phyloP scores from a whole-genome alignment of 768 basidiomycete species.

The Trametes sanguinea region DNA sequence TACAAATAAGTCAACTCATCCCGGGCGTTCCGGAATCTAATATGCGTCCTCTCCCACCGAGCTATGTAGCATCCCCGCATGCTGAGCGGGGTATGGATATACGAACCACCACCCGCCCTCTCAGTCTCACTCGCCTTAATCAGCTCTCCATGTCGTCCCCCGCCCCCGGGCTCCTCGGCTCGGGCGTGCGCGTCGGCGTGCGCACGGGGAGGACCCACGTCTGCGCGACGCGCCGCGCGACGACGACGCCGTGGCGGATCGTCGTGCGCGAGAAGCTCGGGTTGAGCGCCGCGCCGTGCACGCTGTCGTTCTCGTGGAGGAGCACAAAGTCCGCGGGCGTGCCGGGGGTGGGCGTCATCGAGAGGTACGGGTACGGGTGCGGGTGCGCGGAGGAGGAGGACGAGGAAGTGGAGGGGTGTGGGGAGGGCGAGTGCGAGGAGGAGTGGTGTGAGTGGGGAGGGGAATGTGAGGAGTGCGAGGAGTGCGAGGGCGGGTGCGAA shows the following conservation, averaged over 20 bases:
- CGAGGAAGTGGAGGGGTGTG: too few relatives aligned
- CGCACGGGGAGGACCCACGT: slow-evolving; percentile 35
- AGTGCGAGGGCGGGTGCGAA: neutral
- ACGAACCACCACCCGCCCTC: too few relatives aligned
- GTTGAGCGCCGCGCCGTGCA: slow-evolving; percentile 51
- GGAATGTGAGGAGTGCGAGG: too few relatives aligned
- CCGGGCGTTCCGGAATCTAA: neutral
- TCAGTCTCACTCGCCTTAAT: too few relatives aligned
- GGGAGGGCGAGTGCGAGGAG: too few relatives aligned
- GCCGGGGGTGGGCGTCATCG: slow-evolving; percentile 28
- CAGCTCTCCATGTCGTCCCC: too few relatives aligned
- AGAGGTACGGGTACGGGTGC: slow-evolving; percentile 30
- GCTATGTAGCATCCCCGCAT: too few relatives aligned
- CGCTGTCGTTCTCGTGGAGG: slow-evolving; percentile 47
- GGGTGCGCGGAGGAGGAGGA: neutral
- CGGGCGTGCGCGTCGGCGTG: slow-evolving; percentile 8
- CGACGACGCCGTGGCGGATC: slow-evolving; percentile 47
- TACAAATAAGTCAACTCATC: slow-evolving; percentile 19
- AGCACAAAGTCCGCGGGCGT: slow-evolving; percentile 61
- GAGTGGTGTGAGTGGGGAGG: too few relatives aligned
- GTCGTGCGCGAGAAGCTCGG: slow-evolving; percentile 55
- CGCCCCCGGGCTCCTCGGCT: too few relatives aligned
- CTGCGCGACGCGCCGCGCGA: slow-evolving; percentile 40
- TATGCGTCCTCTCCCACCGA: too few relatives aligned
- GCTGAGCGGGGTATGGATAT: too few relatives aligned